phyloP scores from a whole-genome alignment of 2,329 filamentous ascomycete genomes.

The Lachnellula suecica region DNA sequence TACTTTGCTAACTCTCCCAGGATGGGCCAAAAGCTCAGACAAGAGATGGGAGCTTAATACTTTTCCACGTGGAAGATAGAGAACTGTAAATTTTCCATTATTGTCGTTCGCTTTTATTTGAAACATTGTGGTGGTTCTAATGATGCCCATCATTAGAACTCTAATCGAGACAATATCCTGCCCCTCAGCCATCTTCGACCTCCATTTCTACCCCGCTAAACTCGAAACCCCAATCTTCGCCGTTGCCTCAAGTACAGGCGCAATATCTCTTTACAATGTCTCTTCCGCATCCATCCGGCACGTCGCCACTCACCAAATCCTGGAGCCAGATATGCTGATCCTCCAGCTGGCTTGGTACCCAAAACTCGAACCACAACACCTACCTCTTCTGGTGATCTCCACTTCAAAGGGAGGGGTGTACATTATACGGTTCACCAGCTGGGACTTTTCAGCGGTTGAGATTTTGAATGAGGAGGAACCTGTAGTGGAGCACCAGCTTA shows the following conservation, averaged over 20 bases:
- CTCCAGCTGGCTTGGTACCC: constrained; percentile 21
- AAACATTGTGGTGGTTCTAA: too few relatives aligned
- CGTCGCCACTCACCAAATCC: constrained; percentile 47
- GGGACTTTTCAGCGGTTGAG: constrained; percentile 7
- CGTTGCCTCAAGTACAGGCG: constrained; percentile 75
- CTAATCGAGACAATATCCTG: constrained; percentile 60
- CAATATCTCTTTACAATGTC: constrained; percentile 63
- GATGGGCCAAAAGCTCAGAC: constrained; percentile 48
- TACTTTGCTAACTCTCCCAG: neutral
- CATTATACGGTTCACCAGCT: constrained; percentile 14
- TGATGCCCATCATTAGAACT: too few relatives aligned
- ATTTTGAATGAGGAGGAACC: constrained; percentile 16
- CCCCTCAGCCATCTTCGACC: constrained; percentile 76
- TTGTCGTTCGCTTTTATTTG: too few relatives aligned
- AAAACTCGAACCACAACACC: neutral
- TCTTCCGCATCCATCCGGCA: constrained; percentile 30
- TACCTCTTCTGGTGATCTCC: constrained; percentile 34
- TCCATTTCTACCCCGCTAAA: constrained; percentile 69
- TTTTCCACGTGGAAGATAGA: constrained; percentile 56
- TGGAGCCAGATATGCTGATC: constrained; percentile 35
- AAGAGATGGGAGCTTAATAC: constrained; percentile 71
- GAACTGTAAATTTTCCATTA: constrained; percentile 60
- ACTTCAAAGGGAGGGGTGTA: constrained; percentile 20
- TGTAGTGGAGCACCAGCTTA: constrained; percentile 10
- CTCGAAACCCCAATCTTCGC: constrained; percentile 54